Conservation (phyloP, 257 asterid species). For the Cordia subcordata region DNA sequence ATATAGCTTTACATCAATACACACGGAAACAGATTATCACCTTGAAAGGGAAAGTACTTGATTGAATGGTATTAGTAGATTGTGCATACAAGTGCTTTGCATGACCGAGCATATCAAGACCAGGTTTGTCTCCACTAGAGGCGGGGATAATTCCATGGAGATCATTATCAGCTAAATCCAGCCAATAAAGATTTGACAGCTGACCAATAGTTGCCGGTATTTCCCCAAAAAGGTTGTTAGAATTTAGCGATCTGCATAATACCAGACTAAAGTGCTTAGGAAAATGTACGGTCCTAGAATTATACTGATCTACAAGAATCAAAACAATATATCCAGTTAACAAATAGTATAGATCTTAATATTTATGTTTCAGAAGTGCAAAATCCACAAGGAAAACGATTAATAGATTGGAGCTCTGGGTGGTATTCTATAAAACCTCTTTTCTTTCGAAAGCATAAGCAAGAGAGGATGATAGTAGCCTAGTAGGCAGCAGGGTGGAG, state of each 20-base stretch:
- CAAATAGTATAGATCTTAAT: no score
- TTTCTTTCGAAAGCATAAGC: no score
- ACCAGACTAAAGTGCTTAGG: not conserved
- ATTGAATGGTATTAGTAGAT: not conserved
- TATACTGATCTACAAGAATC: no score
- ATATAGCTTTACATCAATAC: slow-evolving; percentile 8
- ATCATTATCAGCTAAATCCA: slow-evolving; percentile 71
- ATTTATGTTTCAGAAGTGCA: no score
- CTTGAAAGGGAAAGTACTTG: not conserved
- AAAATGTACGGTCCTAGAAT: no score
- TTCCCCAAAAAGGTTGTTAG: slow-evolving; percentile 66
- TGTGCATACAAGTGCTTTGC: slow-evolving; percentile 79
- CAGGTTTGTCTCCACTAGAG: slow-evolving; percentile 51
- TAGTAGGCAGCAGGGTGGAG: no score
- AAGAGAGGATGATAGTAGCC: no score
- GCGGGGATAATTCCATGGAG: slow-evolving; percentile 67
- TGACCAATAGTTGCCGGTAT: slow-evolving; percentile 76
- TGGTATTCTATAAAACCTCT: no score
- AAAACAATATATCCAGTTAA: no score
- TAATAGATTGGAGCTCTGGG: no score
- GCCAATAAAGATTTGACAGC: slow-evolving; percentile 75
- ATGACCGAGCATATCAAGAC: slow-evolving; percentile 65
- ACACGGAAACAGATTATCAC: not conserved
- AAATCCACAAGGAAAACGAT: no score
- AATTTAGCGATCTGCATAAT: slow-evolving; percentile 60